Conservation (phyloP, 176 grass and related monocot species). For the Musa beccarii region DNA sequence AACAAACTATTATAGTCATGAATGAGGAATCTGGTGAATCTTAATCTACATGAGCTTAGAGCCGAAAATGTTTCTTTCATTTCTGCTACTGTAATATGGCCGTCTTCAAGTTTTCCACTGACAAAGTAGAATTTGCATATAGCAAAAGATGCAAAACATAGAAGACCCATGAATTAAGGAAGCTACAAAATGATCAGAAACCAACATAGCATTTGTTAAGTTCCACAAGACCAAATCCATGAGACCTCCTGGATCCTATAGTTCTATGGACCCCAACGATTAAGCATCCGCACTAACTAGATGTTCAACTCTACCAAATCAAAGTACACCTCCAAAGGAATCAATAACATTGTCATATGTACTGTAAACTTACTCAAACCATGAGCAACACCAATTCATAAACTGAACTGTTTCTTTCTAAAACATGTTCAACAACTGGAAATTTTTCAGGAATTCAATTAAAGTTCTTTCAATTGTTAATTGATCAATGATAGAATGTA, state of each 20-base stretch:
- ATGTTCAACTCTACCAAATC: background rate
- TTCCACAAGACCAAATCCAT: background rate
- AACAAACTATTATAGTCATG: background rate
- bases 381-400: background rate
- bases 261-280: background rate
- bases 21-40: background rate
- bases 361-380: background rate
- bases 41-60: background rate
- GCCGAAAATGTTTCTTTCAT: background rate
- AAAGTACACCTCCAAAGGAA: background rate
- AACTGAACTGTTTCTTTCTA: background rate
- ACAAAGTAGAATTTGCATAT: background rate
- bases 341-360: background rate
- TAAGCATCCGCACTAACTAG: too few species aligned
- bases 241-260: background rate
- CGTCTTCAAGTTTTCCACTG: background rate
- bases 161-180: background rate
- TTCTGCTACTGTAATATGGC: background rate
- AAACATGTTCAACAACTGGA: background rate
- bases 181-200: background rate
- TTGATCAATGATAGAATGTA: too few species aligned
- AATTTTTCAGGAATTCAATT: background rate
- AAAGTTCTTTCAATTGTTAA: background rate
- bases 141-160: background rate
- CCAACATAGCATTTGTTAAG: background rate